A percentile compares a stretch with the other conserved stretches of the same genome.
Evolutionary conservation across 495 filamentous ascomycete species (phyloP).

Genomic region (Penicillium atrosanguineum): DNA sequence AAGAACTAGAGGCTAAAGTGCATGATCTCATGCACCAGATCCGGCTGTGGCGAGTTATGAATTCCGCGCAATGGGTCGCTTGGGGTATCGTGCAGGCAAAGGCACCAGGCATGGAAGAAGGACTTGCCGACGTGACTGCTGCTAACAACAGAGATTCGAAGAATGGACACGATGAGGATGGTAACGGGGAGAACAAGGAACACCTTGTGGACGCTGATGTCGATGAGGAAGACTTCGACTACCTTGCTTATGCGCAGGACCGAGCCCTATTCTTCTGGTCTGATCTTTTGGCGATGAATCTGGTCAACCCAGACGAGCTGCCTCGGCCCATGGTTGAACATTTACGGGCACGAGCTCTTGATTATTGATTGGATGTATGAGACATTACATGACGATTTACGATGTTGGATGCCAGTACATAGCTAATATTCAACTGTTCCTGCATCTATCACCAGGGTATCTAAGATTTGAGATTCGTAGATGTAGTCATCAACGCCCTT

Average conservation of each 20-base stretch:
- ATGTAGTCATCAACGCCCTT: neutral
- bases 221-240: slow-evolving; percentile 73
- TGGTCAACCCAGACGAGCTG: slow-evolving; percentile 70
- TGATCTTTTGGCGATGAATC: slow-evolving; percentile 70
- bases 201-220: slow-evolving; percentile 21
- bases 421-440: slow-evolving; percentile 7
- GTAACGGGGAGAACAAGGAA: slow-evolving; percentile 8
- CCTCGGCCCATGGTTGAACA: slow-evolving; percentile 56
- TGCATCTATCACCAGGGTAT: slow-evolving; percentile 8
- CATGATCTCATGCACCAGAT: slow-evolving; percentile 71
- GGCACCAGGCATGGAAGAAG: slow-evolving; percentile 58
- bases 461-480: neutral
- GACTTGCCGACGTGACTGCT: slow-evolving; percentile 21
- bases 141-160: slow-evolving; percentile 5
- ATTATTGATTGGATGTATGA: slow-evolving; percentile 42
- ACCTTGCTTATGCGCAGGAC: slow-evolving; percentile 86
- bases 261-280: slow-evolving; percentile 91
- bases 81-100: slow-evolving; percentile 98
- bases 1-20: slow-evolving; percentile 60
- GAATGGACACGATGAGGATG: slow-evolving; percentile 10
- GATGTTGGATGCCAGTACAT: slow-evolving; percentile 26
- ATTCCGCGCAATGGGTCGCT: slow-evolving; percentile 86
- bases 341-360: slow-evolving; percentile 56
- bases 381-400: slow-evolving; percentile 19
- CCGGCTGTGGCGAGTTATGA: slow-evolving; percentile 79